These are phyloP conservation scores for Aspergillus fructus DNA, from an alignment of 2,329 filamentous ascomycete genomes.

Conservation along the genomic window DNA sequence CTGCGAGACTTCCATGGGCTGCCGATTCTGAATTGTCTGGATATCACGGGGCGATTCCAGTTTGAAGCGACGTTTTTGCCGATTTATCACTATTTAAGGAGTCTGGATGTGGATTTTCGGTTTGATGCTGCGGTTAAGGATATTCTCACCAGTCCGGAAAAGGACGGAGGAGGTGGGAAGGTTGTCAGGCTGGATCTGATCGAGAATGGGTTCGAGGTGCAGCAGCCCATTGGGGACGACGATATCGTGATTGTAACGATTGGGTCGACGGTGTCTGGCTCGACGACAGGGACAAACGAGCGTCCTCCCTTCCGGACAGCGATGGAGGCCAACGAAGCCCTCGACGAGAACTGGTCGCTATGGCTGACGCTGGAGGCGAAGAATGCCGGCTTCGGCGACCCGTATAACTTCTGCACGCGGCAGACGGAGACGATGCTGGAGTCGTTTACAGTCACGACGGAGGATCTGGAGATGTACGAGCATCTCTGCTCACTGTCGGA, in stretches of 20 bases:
- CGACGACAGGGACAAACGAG: slow-evolving; percentile 11
- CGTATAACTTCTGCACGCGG: slow-evolving; percentile 18
- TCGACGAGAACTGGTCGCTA: slow-evolving; percentile 39
- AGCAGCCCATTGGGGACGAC: not conserved
- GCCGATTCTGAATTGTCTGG: slow-evolving; percentile 12
- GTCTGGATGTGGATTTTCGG: slow-evolving; percentile 13
- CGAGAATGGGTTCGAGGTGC: not conserved
- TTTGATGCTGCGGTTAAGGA: slow-evolving; percentile 13
- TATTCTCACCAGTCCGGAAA: not conserved
- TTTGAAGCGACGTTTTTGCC: slow-evolving; percentile 15
- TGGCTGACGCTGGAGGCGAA: slow-evolving; percentile 38
- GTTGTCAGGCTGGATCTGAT: not conserved
- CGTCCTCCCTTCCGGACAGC: slow-evolving; percentile 8
- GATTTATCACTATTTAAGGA: slow-evolving; percentile 11
- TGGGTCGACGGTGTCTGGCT: slow-evolving; percentile 18
- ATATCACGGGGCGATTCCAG: slow-evolving; percentile 17
- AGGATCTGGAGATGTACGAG: slow-evolving; percentile 28
- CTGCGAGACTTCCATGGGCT: slow-evolving; percentile 11
- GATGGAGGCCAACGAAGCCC: slow-evolving; percentile 21
- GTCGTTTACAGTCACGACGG: slow-evolving; percentile 42
- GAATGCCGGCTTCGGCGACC: slow-evolving; percentile 32
- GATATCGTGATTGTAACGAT: slow-evolving; percentile 14
- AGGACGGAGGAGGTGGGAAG: not conserved
- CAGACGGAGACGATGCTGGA: slow-evolving; percentile 36
- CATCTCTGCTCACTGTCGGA: slow-evolving; percentile 24